Conservation (phyloP, 371 early-diverging fungal species). For the Encephalitozoon cuniculi region DNA sequence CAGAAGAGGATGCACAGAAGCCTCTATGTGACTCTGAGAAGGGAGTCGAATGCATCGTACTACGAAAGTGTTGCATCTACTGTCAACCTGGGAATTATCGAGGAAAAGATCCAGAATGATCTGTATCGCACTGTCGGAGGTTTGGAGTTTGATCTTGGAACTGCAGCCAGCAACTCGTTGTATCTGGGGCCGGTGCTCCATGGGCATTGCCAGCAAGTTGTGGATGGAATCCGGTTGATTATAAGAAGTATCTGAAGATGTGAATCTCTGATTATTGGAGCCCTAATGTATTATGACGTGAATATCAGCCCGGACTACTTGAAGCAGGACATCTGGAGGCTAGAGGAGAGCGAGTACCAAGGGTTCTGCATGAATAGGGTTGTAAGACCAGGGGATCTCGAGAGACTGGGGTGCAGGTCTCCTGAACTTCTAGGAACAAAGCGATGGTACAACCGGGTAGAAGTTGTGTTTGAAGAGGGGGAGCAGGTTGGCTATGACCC, state of each 20-base stretch:
- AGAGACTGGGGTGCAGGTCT: neutral
- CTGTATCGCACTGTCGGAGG: neutral
- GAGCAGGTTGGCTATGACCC: neutral
- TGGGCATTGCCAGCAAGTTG: neutral
- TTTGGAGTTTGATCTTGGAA: neutral
- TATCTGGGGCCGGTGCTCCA: neutral
- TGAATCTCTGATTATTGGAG: neutral
- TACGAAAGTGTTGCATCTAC: neutral
- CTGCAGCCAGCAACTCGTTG: neutral
- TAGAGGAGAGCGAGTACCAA: conserved; percentile 9
- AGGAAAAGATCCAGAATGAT: neutral
- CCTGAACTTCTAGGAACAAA: neutral
- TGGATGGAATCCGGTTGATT: neutral
- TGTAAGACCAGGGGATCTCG: neutral
- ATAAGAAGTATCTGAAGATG: neutral
- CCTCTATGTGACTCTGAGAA: neutral
- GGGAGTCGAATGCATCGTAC: conserved; percentile 2
- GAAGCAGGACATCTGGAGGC: neutral
- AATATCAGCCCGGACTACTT: neutral
- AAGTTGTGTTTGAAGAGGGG: neutral
- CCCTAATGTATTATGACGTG: conserved; percentile 25
- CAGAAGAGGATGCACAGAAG: neutral
- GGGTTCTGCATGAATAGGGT: conserved; percentile 18
- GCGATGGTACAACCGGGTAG: neutral
- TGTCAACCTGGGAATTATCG: neutral